These are phyloP conservation scores for Erodium chrysanthum DNA, from an alignment of 441 rosid species.

Conservation along the genomic window DNA sequence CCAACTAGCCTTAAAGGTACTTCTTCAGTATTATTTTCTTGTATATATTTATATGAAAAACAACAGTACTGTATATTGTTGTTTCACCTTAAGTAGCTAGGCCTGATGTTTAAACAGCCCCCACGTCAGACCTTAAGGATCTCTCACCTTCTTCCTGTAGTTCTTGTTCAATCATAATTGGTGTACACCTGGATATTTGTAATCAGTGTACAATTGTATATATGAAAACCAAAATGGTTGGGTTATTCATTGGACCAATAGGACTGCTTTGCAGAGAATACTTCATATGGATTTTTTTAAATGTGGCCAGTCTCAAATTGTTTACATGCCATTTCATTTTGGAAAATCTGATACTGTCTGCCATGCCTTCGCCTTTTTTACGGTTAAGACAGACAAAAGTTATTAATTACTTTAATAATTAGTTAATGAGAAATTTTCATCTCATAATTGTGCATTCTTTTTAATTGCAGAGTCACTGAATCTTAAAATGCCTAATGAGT, in stretches of 20 bases:
- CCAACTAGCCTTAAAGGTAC: conserved; percentile 74
- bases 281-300: not conserved
- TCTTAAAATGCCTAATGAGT: conserved; percentile 65
- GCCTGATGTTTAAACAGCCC: conserved; percentile 8
- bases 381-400: not conserved
- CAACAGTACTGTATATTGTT: not conserved
- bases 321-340: not conserved
- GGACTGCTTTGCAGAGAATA: not conserved
- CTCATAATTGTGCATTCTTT: conserved; percentile 10
- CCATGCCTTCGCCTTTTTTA: not conserved
- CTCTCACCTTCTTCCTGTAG: conserved; percentile 8
- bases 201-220: not conserved
- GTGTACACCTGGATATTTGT: conserved; percentile 2
- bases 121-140: conserved; percentile 1
- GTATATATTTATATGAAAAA: not conserved
- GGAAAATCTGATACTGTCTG: not conserved
- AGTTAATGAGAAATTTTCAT: not conserved
- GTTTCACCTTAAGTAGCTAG: conserved; percentile 1
- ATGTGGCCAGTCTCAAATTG: conserved; percentile 2
- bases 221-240: not conserved
- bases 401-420: not conserved
- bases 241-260: not conserved
- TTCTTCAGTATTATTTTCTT: not conserved
- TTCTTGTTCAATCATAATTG: conserved; percentile 3
- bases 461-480: conserved; percentile 57